Evolutionary conservation across 1,139 yeast genomes (phyloP).

Genomic region (Scheffersomyces parashehatae): DNA sequence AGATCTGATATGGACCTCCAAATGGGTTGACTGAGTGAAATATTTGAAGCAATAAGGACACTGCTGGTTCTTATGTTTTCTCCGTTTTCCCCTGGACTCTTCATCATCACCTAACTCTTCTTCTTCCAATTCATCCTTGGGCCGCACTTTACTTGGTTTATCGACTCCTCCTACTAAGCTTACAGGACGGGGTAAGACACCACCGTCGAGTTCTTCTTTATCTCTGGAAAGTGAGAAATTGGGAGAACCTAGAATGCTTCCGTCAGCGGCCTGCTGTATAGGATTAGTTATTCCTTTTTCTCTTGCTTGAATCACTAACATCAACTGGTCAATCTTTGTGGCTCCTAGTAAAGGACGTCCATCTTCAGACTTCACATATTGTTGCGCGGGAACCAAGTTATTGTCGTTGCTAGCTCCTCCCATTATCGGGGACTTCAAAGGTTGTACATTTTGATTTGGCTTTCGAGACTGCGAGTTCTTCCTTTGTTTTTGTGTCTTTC

Average conservation of each 20-base stretch:
- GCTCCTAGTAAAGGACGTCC: slow-evolving; percentile 77
- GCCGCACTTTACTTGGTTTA: slow-evolving; percentile 47
- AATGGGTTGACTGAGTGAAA: slow-evolving; percentile 74
- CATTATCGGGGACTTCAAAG: background rate
- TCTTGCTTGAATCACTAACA: slow-evolving; percentile 87
- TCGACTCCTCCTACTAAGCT: slow-evolving; percentile 84
- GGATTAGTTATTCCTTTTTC: slow-evolving; percentile 67
- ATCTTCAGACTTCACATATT: slow-evolving; percentile 50
- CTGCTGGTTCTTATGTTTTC: slow-evolving; percentile 56
- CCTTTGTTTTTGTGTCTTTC: background rate
- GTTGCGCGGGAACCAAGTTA: slow-evolving; percentile 46
- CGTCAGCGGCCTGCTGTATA: slow-evolving; percentile 65
- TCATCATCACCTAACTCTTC: slow-evolving; percentile 21
- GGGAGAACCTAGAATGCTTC: slow-evolving; percentile 44
- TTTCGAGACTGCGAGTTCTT: background rate
- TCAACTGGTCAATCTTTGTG: slow-evolving; percentile 83
- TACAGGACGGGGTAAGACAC: slow-evolving; percentile 58
- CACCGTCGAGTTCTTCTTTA: slow-evolving; percentile 23
- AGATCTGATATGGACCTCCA: slow-evolving; percentile 76
- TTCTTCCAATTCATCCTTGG: slow-evolving; percentile 14
- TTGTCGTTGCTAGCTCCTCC: slow-evolving; percentile 6
- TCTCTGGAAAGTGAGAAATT: slow-evolving; percentile 15
- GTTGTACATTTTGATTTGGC: background rate
- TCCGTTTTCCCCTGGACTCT: slow-evolving; percentile 24
- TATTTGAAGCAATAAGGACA: slow-evolving; percentile 70